Conservation (phyloP, 352 stramenopile genomes). For the Globisporangium heterothallicum region DNA sequence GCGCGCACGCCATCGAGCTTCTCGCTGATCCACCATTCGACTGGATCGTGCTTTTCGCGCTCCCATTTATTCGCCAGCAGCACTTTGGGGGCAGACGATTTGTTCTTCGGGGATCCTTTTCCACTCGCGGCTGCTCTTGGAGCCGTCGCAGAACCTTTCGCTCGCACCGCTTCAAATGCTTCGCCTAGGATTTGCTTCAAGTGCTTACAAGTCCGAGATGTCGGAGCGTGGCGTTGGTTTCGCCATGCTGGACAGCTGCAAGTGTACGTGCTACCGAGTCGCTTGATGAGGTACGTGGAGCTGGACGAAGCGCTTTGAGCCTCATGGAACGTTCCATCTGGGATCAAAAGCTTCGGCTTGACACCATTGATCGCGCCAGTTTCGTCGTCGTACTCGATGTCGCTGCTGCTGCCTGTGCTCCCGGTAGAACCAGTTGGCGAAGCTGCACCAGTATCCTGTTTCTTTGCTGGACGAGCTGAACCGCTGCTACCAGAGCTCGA, state of each 20-base stretch:
- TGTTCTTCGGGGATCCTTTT: slow-evolving; percentile 14
- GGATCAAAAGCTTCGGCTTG: slow-evolving; percentile 27
- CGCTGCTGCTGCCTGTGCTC: slow-evolving; percentile 3
- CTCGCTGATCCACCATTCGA: slow-evolving; percentile 70
- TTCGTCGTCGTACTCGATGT: slow-evolving; percentile 31
- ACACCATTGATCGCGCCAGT: slow-evolving; percentile 40
- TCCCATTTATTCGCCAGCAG: slow-evolving; percentile 71
- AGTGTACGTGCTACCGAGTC: slow-evolving; percentile 40
- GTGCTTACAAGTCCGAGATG: slow-evolving; percentile 57
- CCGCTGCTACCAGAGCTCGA: background rate
- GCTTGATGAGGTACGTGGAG: slow-evolving; percentile 54
- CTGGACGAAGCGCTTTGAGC: slow-evolving; percentile 44
- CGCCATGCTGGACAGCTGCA: slow-evolving; percentile 68
- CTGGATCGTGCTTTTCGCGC: slow-evolving; percentile 45
- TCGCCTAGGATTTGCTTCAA: slow-evolving; percentile 48
- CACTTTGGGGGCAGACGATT: slow-evolving; percentile 36
- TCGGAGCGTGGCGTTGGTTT: slow-evolving; percentile 45
- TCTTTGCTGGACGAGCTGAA: slow-evolving; percentile 9
- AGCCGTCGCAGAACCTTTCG: slow-evolving; percentile 16
- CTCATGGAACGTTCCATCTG: slow-evolving; percentile 35
- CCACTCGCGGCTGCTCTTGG: slow-evolving; percentile 4
- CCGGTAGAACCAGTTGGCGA: background rate
- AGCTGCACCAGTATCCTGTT: background rate
- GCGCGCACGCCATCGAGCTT: slow-evolving; percentile 73
- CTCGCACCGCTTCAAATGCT: slow-evolving; percentile 34